Base-by-base conservation (phyloP, 2,329 filamentous ascomycete species). In the Fusarium xyrophilum region DNA sequence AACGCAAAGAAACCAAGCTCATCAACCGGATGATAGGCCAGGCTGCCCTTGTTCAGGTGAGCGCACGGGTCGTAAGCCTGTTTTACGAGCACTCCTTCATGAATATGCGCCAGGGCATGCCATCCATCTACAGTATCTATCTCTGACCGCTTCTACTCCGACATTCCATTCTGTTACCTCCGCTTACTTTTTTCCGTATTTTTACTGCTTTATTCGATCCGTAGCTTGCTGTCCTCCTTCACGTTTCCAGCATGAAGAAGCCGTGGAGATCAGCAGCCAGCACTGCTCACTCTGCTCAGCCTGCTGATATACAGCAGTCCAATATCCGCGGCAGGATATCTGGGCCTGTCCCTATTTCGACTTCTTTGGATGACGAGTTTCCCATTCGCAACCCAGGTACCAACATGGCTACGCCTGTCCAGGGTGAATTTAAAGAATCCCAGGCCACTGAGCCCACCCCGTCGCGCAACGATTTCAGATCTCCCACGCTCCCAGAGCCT, bases 251-350 rank as follows among this genome's bases (percentile, higher is more conserved):
- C 59, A 82, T 82, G 78, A 82, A 80, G 67, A 77, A 73, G 63
- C 71, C 84, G 43, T 86, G 85, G 79, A 85, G 82, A 74, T 76
- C 80, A 53, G 70, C 78, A 35, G 75, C 83, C 55, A 78, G 73
- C 70, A 72, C 78, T 68, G 79, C 64, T 32, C 60, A 65, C 21
- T 61, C 56, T 63, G 56, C 60, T 60, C 71, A 67, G 56, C 67
- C 73, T 47, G 63, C 68, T 39, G 65, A 67, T 47, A 63, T 79
- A 67, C 78, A 80, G 67, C 79, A 81, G 68, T 83, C 84, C 35
- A 84, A 44, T 27, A 59, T 89, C 64, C 84, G 87, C 39, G 87
- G 86, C 64, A 85, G 83, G 68, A 89, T 89, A 65, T 89, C 87
- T 32, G 83, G 82, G 10, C 88, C 88, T 17, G 89, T 89, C 48